These are phyloP conservation scores for Sequoia sempervirens DNA, from an alignment of 75 land plant genomes.

Conservation along the genomic window DNA sequence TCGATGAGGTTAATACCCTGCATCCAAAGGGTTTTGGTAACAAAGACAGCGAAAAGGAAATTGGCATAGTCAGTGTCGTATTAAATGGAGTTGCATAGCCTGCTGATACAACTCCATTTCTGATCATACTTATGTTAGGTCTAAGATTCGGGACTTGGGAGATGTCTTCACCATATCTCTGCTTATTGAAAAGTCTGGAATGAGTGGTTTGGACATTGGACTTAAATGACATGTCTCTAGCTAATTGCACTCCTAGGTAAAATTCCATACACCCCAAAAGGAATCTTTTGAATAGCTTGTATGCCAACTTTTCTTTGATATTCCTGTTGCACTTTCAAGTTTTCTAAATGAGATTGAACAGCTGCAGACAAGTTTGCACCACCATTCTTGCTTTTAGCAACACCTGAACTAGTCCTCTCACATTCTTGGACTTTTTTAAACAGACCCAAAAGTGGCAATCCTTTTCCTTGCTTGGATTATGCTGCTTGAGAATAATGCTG, in stretches of 20 bases:
- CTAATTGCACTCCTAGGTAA: constrained; percentile 19
- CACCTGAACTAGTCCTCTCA: constrained; percentile 19
- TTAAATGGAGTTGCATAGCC: too few species aligned
- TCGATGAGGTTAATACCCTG: too few species aligned
- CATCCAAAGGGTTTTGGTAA: too few species aligned
- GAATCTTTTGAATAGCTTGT: neutral
- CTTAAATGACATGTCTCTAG: constrained; percentile 1
- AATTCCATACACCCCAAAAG: neutral
- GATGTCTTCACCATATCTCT: too few species aligned
- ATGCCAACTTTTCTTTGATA: neutral
- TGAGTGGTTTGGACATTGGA: neutral
- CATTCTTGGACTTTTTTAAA: constrained; percentile 49
- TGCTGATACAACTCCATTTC: too few species aligned
- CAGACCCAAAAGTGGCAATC: constrained; percentile 58
- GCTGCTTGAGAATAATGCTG: constrained; percentile 47
- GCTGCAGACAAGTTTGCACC: too few species aligned
- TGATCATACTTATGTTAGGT: too few species aligned
- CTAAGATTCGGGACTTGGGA: too few species aligned
- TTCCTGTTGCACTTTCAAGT: neutral
- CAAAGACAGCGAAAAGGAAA: too few species aligned
- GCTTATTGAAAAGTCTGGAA: neutral
- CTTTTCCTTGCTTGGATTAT: constrained; percentile 47
- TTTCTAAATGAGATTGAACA: too few species aligned
- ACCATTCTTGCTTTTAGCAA: constrained; percentile 8
- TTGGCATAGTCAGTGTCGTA: too few species aligned